A percentile compares a stretch with the other conserved stretches of the same genome.
These are phyloP conservation scores for Pyricularia grisea DNA, from an alignment of 2,329 filamentous ascomycete genomes.

Conservation along the genomic window DNA sequence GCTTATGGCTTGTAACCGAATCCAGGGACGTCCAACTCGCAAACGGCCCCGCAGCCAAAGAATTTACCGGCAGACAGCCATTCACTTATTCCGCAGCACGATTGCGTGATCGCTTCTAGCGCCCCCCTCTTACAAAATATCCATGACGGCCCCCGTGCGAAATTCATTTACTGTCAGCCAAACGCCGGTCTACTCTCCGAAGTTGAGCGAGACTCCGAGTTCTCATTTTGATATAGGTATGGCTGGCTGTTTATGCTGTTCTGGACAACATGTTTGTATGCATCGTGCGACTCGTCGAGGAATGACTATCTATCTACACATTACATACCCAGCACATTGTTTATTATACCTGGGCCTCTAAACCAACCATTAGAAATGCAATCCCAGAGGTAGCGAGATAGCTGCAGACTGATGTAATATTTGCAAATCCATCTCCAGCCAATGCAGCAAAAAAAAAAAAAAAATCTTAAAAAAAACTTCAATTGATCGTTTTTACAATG, in stretches of 20 bases:
- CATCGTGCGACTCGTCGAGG: no score
- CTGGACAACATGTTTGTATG: no score
- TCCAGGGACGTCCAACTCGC: background rate
- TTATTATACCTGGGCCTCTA: no score
- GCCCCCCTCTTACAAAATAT: background rate
- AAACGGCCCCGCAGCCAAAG: slow-evolving; percentile 8
- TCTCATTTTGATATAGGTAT: background rate
- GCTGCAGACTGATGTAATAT: no score
- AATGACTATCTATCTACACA: no score
- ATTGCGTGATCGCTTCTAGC: slow-evolving; percentile 4
- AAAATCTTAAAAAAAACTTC: no score
- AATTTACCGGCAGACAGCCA: slow-evolving; percentile 5
- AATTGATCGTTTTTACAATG: no score
- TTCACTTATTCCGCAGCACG: slow-evolving; percentile 3
- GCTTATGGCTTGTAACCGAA: background rate
- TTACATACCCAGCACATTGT: no score
- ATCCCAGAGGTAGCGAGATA: no score
- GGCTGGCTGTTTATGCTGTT: background rate
- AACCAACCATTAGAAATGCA: no score
- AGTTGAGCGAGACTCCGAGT: background rate
- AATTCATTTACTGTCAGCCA: background rate
- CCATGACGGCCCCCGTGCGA: background rate
- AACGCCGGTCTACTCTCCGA: background rate
- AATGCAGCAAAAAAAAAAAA: no score
- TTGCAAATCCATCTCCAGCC: no score